These are phyloP conservation scores for Cyberlindnera sargentensis DNA, from an alignment of 805 yeast species.

Conservation along the genomic window DNA sequence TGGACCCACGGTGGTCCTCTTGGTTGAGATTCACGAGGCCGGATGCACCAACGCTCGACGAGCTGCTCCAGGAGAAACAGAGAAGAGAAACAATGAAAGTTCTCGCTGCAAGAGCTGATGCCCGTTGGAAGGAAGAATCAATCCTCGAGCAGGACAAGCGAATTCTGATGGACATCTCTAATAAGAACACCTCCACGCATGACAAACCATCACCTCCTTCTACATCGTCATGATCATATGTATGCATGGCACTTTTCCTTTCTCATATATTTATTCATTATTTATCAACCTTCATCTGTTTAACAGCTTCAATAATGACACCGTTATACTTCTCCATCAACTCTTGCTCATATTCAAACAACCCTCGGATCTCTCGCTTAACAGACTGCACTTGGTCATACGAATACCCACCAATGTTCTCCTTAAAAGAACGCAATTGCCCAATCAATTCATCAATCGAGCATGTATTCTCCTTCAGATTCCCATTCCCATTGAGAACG, in stretches of 20 bases:
- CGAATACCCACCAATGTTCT: conserved; percentile 15
- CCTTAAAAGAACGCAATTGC: conserved; percentile 12
- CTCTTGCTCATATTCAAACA: conserved; percentile 21
- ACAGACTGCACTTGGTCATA: conserved; percentile 16
- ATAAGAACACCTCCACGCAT: too few relatives aligned
- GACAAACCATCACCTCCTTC: too few relatives aligned
- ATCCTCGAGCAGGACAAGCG: conserved; percentile 7
- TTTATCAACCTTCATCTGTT: neutral
- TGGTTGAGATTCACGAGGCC: conserved; percentile 68
- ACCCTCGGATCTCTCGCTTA: conserved; percentile 17
- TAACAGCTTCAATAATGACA: conserved; percentile 10
- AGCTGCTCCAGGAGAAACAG: conserved; percentile 48
- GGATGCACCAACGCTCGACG: conserved; percentile 54
- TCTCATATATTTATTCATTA: neutral
- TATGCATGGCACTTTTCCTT: too few relatives aligned
- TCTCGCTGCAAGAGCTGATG: conserved; percentile 23
- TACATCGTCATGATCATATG: too few relatives aligned
- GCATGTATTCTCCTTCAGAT: conserved; percentile 12
- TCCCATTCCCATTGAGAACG: conserved; percentile 1
- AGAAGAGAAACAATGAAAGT: conserved; percentile 47
- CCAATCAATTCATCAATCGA: conserved; percentile 11
- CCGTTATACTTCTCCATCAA: conserved; percentile 31
- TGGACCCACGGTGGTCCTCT: conserved; percentile 69
- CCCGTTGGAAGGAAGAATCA: conserved; percentile 19
- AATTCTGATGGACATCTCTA: conserved; percentile 4